Evolutionary conservation across 148 eudicot species (phyloP), one percentile per base, ranked within the genome.

Genomic region (Rheum nobile): DNA sequence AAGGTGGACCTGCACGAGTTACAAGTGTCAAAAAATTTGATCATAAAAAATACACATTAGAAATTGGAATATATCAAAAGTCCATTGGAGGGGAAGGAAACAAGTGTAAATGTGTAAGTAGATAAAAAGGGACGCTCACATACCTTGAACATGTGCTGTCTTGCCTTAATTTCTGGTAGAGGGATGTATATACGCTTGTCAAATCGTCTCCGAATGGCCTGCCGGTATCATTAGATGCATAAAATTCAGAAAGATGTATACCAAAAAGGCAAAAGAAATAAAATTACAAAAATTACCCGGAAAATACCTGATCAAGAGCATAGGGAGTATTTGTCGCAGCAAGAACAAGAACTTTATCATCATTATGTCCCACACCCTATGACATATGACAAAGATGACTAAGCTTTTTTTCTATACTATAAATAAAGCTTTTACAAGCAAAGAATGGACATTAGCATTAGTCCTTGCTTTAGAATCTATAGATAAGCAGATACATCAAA

Each of bases 301-400:
- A 13, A 46, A 43, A 67, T 76, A 94, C 98, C 96, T 94, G 98
- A 80, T 94, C 98, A 61, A 94, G 80, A 79, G 98, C 90, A 81
- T 94, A 94, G 3, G 98, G 98, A 43, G 98, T 94, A 80, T 95
- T 95, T 71, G 99, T 95, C n/a, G 97, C 96, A 61, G 97, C 98
- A 75, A 94, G 91, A 83, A 91, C 97, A 52, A 94, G 96, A 71
- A 94, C 98, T 88, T 94, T 94, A n/a, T 94, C 98, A 75, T 94
- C 98, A 82, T 87, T 85, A 83, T 88, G 88, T 47, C 98, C 98
- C 54, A 94, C 98, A 78, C 98, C 98, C 98, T 94, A 72, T 70
- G 71, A 73, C 41, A 74, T 24, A 67, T 47, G 2, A 22, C 22
- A 44, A 55, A 42, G 31, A 28, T 16, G 17, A 46, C 3, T 68